These are phyloP conservation scores for Alternaria sp. DNA, from an alignment of 2,329 filamentous ascomycete species.

Conservation along the genomic window DNA sequence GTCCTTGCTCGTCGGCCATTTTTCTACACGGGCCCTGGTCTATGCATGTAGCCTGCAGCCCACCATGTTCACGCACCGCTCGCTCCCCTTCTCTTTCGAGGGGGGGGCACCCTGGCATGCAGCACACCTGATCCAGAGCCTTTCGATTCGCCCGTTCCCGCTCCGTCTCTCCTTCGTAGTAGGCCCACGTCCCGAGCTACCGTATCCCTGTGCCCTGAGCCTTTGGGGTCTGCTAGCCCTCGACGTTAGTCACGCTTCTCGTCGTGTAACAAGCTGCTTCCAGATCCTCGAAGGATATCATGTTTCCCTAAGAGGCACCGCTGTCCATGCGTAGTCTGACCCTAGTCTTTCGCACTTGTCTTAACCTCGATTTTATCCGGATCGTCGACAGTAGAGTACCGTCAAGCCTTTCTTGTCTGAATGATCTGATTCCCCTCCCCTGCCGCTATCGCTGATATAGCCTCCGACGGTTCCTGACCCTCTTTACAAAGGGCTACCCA, in stretches of 20 bases:
- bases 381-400: conserved; percentile 51
- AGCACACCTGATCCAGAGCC: conserved; percentile 49
- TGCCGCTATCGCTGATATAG: conserved; percentile 50
- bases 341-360: conserved; percentile 46
- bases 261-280: conserved; percentile 51
- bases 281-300: conserved; percentile 52
- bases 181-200: conserved; percentile 54
- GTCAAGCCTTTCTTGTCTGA: conserved; percentile 51
- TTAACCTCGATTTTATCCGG: conserved; percentile 54
- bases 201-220: conserved; percentile 49
- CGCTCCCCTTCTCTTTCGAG: conserved; percentile 45
- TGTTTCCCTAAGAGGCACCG: conserved; percentile 47
- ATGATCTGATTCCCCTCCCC: conserved; percentile 49
- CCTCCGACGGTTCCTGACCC: conserved; percentile 47
- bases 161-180: conserved; percentile 45
- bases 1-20: conserved; percentile 52
- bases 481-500: conserved; percentile 46
- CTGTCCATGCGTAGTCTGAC: conserved; percentile 49
- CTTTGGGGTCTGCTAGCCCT: conserved; percentile 48
- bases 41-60: conserved; percentile 43
- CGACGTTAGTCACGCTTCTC: conserved; percentile 51
- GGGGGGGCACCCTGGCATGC: conserved; percentile 44
- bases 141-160: conserved; percentile 48
- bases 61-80: conserved; percentile 49
- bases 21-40: conserved; percentile 49